Evolutionary conservation across 140 eudicot genomes (phyloP).

Genomic region (Erigeron philadelphicus): DNA sequence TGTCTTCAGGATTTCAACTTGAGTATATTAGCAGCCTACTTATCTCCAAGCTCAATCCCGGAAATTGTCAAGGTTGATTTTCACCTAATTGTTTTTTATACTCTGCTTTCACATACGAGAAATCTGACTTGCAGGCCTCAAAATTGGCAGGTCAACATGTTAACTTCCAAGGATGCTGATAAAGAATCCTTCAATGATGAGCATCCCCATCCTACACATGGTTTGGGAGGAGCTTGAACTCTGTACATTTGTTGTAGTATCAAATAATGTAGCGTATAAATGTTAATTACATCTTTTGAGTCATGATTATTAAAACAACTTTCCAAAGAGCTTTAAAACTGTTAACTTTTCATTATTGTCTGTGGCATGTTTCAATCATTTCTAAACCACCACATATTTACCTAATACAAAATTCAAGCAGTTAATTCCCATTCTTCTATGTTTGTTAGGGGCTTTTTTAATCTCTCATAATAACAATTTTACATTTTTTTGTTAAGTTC

Average conservation of each 20-base stretch:
- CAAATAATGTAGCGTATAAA: not conserved
- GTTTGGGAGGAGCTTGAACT: conserved; percentile 53
- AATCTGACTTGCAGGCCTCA: not conserved
- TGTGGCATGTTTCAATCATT: too few species aligned
- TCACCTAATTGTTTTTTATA: not conserved
- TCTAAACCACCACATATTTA: too few species aligned
- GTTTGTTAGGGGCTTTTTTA: too few species aligned
- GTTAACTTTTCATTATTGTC: too few species aligned
- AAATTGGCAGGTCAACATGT: conserved; percentile 59
- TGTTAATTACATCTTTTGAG: too few species aligned
- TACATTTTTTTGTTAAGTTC: too few species aligned
- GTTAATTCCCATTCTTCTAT: too few species aligned
- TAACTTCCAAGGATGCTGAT: conserved; percentile 51
- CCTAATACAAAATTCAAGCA: too few species aligned
- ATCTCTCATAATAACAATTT: too few species aligned
- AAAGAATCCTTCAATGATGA: conserved; percentile 35
- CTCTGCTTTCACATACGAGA: not conserved
- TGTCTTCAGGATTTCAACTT: conserved; percentile 74
- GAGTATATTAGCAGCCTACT: conserved; percentile 84
- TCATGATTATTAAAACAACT: too few species aligned
- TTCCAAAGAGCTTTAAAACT: too few species aligned
- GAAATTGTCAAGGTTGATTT: conserved; percentile 80
- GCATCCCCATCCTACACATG: conserved; percentile 25
- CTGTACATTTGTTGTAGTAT: conserved; percentile 9
- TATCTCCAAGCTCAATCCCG: conserved; percentile 68